Evolutionary conservation across 306 rosid species (phyloP).

Genomic region (Cucumis melo): DNA sequence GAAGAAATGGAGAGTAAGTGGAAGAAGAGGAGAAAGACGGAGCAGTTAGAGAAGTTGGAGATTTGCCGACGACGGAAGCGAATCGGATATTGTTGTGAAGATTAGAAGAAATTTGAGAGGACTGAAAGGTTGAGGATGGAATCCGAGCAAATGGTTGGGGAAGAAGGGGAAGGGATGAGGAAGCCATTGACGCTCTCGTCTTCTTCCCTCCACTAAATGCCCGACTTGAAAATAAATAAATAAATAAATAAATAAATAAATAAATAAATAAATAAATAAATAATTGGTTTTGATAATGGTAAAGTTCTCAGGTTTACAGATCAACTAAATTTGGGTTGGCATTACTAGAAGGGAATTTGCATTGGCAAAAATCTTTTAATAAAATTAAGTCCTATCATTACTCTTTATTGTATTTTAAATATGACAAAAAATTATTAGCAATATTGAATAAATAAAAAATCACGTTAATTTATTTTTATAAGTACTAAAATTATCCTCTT

Average conservation of each 20-base stretch:
- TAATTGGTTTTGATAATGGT: neutral
- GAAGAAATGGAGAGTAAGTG: constrained; percentile 20
- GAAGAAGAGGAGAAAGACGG: constrained; percentile 9
- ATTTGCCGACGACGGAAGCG: neutral
- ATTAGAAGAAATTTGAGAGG: constrained; percentile 15
- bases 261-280: neutral
- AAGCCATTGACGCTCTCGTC: constrained; percentile 37
- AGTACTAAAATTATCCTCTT: too few relatives aligned
- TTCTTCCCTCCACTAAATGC: neutral
- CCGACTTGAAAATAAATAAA: neutral
- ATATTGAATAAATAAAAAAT: too few relatives aligned
- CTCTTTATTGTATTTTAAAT: too few relatives aligned
- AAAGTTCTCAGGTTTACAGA: neutral
- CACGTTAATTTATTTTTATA: too few relatives aligned
- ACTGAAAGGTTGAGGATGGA: constrained; percentile 11
- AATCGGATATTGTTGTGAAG: constrained; percentile 17
- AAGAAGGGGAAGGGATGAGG: constrained; percentile 39
- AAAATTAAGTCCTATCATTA: too few relatives aligned
- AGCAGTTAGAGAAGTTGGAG: constrained; percentile 11
- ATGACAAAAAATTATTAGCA: too few relatives aligned
- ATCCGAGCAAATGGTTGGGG: constrained; percentile 14
- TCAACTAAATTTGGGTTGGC: too few relatives aligned
- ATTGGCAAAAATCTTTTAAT: too few relatives aligned
- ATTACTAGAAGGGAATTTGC: too few relatives aligned
- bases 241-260: too few relatives aligned